phyloP scores from a whole-genome alignment of 768 basidiomycete species.

The Lactarius sanguifluus region DNA sequence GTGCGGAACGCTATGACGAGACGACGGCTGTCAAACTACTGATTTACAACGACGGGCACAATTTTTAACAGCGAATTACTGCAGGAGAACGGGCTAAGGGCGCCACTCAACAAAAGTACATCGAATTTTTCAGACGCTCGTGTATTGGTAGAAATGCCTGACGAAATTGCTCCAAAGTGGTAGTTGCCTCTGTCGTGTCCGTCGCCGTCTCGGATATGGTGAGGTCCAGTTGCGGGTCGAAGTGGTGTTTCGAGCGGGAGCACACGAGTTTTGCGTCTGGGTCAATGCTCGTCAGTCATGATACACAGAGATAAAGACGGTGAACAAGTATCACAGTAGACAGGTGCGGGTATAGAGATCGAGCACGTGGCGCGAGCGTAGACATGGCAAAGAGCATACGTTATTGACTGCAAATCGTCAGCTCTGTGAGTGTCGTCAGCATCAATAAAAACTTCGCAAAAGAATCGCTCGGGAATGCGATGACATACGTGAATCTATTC shows the following conservation, averaged over 20 bases:
- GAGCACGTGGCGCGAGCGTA: constrained; percentile 80
- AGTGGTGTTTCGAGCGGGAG: constrained; percentile 78
- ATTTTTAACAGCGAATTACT: neutral
- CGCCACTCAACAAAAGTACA: constrained; percentile 40
- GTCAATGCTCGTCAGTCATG: neutral
- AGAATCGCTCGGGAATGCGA: neutral
- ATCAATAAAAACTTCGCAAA: too few species aligned
- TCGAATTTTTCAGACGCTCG: constrained; percentile 41
- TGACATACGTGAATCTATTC: constrained; percentile 58
- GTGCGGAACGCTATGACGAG: too few species aligned
- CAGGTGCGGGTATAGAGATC: constrained; percentile 80
- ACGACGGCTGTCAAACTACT: neutral
- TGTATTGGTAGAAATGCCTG: constrained; percentile 59
- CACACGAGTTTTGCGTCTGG: constrained; percentile 78
- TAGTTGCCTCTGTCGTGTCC: constrained; percentile 39
- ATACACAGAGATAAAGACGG: neutral
- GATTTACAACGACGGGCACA: neutral
- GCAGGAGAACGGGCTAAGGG: neutral
- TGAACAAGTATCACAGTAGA: constrained; percentile 60
- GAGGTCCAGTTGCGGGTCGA: constrained; percentile 61
- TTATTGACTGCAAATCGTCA: constrained; percentile 65
- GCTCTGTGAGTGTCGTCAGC: constrained; percentile 41
- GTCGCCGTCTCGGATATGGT: constrained; percentile 56
- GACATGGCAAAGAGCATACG: constrained; percentile 77
- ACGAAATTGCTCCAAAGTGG: constrained; percentile 44